Conservation (phyloP, 371 early-diverging fungal species). For the Mortierella polycephala region DNA sequence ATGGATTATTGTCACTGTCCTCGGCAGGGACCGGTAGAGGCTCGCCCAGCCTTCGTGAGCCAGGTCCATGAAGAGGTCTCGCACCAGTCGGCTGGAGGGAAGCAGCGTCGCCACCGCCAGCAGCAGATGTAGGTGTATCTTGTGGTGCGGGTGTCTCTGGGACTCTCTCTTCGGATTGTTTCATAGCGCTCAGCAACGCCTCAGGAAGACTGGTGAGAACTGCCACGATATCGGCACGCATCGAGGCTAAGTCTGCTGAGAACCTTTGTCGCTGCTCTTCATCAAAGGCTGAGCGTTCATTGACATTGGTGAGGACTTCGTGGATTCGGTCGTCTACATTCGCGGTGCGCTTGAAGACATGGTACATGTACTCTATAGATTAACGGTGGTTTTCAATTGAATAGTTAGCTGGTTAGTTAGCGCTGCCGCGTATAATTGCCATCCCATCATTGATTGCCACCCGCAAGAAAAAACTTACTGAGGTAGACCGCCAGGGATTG, state of each 20-base stretch:
- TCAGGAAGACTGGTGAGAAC: slow-evolving; percentile 16
- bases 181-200: slow-evolving; percentile 7
- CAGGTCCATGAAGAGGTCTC: neutral
- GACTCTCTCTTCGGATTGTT: neutral
- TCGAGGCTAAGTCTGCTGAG: slow-evolving; percentile 4
- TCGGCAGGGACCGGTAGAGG: neutral
- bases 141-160: neutral
- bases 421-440: too few relatives aligned
- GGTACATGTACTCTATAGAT: slow-evolving; percentile 30
- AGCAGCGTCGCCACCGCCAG: neutral
- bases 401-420: too few relatives aligned
- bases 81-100: neutral
- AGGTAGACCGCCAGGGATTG: slow-evolving; percentile 11
- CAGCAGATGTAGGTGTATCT: neutral
- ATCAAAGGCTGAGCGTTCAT: neutral
- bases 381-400: too few relatives aligned
- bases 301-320: slow-evolving; percentile 5
- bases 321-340: slow-evolving; percentile 12
- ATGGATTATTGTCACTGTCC: neutral
- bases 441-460: too few relatives aligned
- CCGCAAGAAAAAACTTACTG: slow-evolving; percentile 12
- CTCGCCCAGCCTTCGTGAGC: neutral
- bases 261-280: slow-evolving; percentile 9
- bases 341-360: slow-evolving; percentile 23
- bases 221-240: slow-evolving; percentile 14